phyloP scores from a whole-genome alignment of 495 filamentous ascomycete species.

The Aspergillus bridgeri region DNA sequence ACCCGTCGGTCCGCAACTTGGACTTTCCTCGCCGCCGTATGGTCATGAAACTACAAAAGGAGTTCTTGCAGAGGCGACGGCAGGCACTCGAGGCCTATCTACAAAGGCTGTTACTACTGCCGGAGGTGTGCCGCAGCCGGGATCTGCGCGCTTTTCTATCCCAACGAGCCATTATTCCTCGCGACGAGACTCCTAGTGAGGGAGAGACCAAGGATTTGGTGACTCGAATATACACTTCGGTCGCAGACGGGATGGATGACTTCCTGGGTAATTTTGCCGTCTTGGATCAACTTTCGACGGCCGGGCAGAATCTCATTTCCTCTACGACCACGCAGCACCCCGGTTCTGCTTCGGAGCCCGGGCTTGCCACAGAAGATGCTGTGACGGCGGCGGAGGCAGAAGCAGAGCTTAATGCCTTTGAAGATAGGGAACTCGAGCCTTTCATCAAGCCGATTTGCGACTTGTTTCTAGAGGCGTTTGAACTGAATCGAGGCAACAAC shows the following conservation, averaged over 20 bases:
- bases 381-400: slow-evolving; percentile 83
- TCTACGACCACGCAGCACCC: slow-evolving; percentile 70
- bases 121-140: slow-evolving; percentile 89
- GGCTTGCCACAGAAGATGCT: slow-evolving; percentile 53
- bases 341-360: slow-evolving; percentile 32
- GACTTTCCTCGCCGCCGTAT: slow-evolving; percentile 90
- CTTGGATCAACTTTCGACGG: slow-evolving; percentile 87
- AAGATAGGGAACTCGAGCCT: slow-evolving; percentile 82
- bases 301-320: slow-evolving; percentile 88
- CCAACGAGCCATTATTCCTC: slow-evolving; percentile 71
- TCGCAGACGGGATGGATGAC: slow-evolving; percentile 97
- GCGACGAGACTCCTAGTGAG: slow-evolving; percentile 47
- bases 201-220: slow-evolving; percentile 84
- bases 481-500: slow-evolving; percentile 89
- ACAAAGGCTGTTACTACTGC: slow-evolving; percentile 74
- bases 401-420: slow-evolving; percentile 90
- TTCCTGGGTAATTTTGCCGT: slow-evolving; percentile 93
- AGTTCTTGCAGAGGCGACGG: slow-evolving; percentile 88
- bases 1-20: slow-evolving; percentile 79
- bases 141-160: slow-evolving; percentile 93
- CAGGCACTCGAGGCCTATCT: slow-evolving; percentile 82
- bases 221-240: slow-evolving; percentile 89
- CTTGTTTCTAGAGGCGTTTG: slow-evolving; percentile 93
- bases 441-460: slow-evolving; percentile 99
- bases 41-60: slow-evolving; percentile 93